phyloP scores from a whole-genome alignment of 768 basidiomycete genomes.

The Leucocoprinus leucothites region DNA sequence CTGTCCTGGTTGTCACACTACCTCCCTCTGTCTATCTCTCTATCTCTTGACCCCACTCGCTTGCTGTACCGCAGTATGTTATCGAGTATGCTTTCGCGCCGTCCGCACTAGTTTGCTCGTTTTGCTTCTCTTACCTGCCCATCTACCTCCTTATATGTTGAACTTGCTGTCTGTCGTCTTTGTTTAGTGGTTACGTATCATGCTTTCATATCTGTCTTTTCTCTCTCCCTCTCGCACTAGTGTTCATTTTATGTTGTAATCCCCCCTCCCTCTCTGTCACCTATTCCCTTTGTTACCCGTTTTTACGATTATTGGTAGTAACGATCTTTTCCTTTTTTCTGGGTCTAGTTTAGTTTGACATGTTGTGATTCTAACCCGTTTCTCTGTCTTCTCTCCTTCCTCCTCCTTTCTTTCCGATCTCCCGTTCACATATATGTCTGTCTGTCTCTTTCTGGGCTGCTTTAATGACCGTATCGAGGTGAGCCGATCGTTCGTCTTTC shows the following conservation, averaged over 20 bases:
- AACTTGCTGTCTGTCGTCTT: not conserved
- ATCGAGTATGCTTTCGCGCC: constrained; percentile 3
- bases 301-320: constrained; percentile 5
- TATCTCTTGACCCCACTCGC: not conserved
- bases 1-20: no score
- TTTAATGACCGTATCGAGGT: constrained; percentile 2
- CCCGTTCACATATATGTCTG: not conserved
- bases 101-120: not conserved
- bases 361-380: constrained; percentile 2
- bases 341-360: constrained; percentile 5
- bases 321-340: not conserved
- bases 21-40: not conserved
- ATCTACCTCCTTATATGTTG: not conserved
- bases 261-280: not conserved
- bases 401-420: no score
- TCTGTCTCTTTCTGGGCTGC: not conserved
- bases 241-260: not conserved
- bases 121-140: not conserved
- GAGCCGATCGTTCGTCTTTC: not conserved
- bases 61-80: not conserved
- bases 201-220: not conserved
- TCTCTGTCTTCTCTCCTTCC: not conserved
- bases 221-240: no score
- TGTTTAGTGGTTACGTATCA: not conserved
- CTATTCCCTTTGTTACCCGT: not conserved